A percentile compares a stretch with the other conserved stretches of the same genome.
Evolutionary conservation across 2,329 filamentous ascomycete species (phyloP).

Genomic region (Scopulariopsis brevicaulis): DNA sequence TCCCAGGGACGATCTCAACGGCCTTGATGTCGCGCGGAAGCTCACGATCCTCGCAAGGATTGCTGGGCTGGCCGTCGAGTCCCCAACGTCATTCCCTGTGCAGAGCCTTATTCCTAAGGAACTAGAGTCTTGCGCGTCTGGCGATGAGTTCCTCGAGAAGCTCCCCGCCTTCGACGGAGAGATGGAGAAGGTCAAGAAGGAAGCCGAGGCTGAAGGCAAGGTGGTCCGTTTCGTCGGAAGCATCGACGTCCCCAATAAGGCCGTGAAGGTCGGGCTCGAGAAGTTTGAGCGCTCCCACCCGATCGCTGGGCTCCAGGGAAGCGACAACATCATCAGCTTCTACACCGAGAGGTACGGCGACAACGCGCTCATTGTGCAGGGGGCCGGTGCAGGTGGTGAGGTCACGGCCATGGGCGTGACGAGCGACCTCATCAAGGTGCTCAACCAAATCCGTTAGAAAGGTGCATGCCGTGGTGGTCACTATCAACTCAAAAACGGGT

Average conservation of each 20-base stretch:
- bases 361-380: constrained; percentile 89
- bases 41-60: constrained; percentile 87
- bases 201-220: constrained; percentile 78
- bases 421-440: constrained; percentile 81
- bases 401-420: constrained; percentile 98
- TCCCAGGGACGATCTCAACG: constrained; percentile 77
- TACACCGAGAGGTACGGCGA: constrained; percentile 90
- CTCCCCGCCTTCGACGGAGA: constrained; percentile 74
- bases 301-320: constrained; percentile 90
- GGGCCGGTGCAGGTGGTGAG: constrained; percentile 85
- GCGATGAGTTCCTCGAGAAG: constrained; percentile 75
- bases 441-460: constrained; percentile 52
- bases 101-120: constrained; percentile 86
- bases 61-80: constrained; percentile 69
- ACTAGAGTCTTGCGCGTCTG: constrained; percentile 64
- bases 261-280: constrained; percentile 86
- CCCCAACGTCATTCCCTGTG: constrained; percentile 82
- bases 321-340: constrained; percentile 98
- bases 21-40: constrained; percentile 87
- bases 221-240: constrained; percentile 91
- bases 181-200: constrained; percentile 81
- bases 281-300: constrained; percentile 80
- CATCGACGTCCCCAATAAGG: constrained; percentile 70
- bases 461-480: background rate
- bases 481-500: background rate